Conservation (phyloP, 1,139 yeast species). For the Taphrina sp. region DNA sequence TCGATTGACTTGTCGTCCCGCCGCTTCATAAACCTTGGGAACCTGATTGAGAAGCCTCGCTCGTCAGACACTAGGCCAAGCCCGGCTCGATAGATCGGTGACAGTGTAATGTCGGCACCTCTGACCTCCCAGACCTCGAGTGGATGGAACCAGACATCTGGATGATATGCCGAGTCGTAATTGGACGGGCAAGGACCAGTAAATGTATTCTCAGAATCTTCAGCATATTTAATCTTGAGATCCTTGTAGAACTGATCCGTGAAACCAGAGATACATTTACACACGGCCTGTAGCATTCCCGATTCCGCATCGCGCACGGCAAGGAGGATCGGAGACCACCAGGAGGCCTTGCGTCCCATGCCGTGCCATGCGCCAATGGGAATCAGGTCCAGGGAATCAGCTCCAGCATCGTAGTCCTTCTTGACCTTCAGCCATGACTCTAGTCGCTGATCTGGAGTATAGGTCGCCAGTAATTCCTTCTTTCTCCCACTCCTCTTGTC, state of each 20-base stretch:
- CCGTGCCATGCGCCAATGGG: constrained; percentile 41
- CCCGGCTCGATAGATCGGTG: constrained; percentile 88
- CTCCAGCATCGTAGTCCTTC: constrained; percentile 39
- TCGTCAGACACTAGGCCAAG: constrained; percentile 46
- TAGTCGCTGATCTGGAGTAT: constrained; percentile 39
- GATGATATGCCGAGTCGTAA: constrained; percentile 23
- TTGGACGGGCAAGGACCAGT: constrained; percentile 15
- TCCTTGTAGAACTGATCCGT: constrained; percentile 39
- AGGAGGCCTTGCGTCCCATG: constrained; percentile 39
- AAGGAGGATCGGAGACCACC: constrained; percentile 40
- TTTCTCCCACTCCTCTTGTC: constrained; percentile 12
- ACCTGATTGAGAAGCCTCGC: constrained; percentile 84
- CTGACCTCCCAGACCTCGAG: constrained; percentile 80
- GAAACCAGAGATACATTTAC: constrained; percentile 41
- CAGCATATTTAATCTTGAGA: constrained; percentile 36
- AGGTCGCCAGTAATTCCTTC: constrained; percentile 37
- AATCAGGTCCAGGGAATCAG: constrained; percentile 39
- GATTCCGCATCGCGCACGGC: constrained; percentile 40
- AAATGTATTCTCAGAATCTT: constrained; percentile 26
- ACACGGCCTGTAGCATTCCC: constrained; percentile 39
- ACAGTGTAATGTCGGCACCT: constrained; percentile 88
- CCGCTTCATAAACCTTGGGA: constrained; percentile 81
- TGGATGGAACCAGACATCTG: constrained; percentile 87
- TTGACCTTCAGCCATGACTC: constrained; percentile 41
- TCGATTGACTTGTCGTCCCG: constrained; percentile 86